These are phyloP conservation scores for Aspergillus asperescens DNA, from an alignment of 495 filamentous ascomycete species.

Conservation along the genomic window DNA sequence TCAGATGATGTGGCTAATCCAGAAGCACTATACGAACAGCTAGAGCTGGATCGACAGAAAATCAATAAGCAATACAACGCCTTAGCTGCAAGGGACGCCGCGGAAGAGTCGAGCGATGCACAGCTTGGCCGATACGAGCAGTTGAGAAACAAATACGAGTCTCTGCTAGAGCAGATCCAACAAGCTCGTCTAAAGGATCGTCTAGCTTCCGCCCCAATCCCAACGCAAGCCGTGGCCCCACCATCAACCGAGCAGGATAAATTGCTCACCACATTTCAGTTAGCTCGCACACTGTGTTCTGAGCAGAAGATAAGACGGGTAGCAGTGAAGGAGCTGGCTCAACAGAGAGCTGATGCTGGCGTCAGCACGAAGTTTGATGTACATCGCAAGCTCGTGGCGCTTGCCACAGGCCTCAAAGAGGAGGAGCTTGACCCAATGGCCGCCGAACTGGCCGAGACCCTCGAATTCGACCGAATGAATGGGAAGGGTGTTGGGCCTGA, in stretches of 20 bases:
- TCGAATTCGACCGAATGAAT: slow-evolving; percentile 45
- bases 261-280: slow-evolving; percentile 27
- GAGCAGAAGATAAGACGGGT: slow-evolving; percentile 39
- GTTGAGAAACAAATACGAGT: slow-evolving; percentile 33
- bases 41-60: slow-evolving; percentile 43
- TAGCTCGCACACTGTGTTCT: slow-evolving; percentile 33
- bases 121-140: slow-evolving; percentile 35
- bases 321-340: slow-evolving; percentile 40
- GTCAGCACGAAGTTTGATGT: slow-evolving; percentile 49
- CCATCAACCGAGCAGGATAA: slow-evolving; percentile 24
- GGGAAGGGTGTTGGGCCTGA: slow-evolving; percentile 29
- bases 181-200: slow-evolving; percentile 27
- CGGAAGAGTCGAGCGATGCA: slow-evolving; percentile 26
- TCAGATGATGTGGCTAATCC: slow-evolving; percentile 40
- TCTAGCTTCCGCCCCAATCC: slow-evolving; percentile 14
- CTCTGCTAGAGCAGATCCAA: slow-evolving; percentile 42
- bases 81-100: slow-evolving; percentile 30
- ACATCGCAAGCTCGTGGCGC: slow-evolving; percentile 48
- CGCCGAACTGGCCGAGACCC: slow-evolving; percentile 40
- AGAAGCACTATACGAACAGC: slow-evolving; percentile 38
- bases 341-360: slow-evolving; percentile 45
- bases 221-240: slow-evolving; percentile 16
- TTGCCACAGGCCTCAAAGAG: slow-evolving; percentile 47
- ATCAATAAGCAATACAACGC: slow-evolving; percentile 31
- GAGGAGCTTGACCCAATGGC: slow-evolving; percentile 47